A percentile compares a stretch with the other conserved stretches of the same genome.
Conservation (phyloP, 257 asterid genomes). For the Nemophila menziesii region DNA sequence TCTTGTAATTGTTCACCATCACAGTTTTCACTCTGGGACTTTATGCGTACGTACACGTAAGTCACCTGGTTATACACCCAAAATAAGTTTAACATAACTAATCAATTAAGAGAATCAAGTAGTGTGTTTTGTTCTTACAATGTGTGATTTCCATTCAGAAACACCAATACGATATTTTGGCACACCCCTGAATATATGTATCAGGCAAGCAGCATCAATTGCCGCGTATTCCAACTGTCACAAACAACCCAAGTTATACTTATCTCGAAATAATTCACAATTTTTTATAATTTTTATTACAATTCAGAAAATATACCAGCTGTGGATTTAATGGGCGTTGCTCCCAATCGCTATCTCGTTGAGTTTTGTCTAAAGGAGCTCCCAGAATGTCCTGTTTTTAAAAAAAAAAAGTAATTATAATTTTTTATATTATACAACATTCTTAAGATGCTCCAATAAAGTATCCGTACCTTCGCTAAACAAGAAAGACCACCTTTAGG, state of each 20-base stretch:
- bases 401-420: no score
- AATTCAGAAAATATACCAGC: constrained; percentile 52
- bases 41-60: constrained; percentile 33
- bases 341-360: constrained; percentile 98
- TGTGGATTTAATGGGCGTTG: constrained; percentile 68
- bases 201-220: constrained; percentile 90
- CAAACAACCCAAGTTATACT: constrained; percentile 1
- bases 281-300: no score
- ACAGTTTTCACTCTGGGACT: constrained; percentile 11
- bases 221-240: constrained; percentile 93
- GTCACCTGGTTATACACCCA: constrained; percentile 36
- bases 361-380: constrained; percentile 68
- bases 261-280: no score
- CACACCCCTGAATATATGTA: constrained; percentile 71
- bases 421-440: constrained; percentile 6
- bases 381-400: constrained; percentile 71
- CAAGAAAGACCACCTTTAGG: constrained; percentile 89
- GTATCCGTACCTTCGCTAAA: constrained; percentile 52
- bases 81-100: background rate
- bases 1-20: background rate
- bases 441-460: no score
- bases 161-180: constrained; percentile 33
- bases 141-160: constrained; percentile 79
- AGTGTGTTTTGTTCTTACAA: constrained; percentile 30
- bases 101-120: background rate